Base-by-base conservation (phyloP, 2,329 filamentous ascomycete genomes). In the Colletotrichum coccodes region DNA sequence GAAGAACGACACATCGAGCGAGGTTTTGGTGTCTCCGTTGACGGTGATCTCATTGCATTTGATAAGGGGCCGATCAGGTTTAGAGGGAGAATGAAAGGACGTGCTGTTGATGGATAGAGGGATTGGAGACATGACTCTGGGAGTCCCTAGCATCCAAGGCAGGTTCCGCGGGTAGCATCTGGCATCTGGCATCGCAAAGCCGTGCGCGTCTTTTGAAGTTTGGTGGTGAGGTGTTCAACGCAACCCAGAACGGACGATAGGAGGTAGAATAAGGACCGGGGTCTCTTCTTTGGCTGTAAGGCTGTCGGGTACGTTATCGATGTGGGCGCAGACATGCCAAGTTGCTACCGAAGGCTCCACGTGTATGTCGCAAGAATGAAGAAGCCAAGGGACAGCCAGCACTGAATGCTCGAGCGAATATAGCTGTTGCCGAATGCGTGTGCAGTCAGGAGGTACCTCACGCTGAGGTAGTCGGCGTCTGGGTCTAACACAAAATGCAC, bases 261-360 rank as follows among this genome's bases (percentile, higher is more conserved):
- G 16, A 38, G 6, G 44, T 26, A 32, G 18, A 21, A 49, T 38
- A 50, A 60, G 28, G 47, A 32, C 47, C 53, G 16, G 60, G 65
- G 12, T 50, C 36, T 57, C 42, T 30, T 64, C 12, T 30, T 26
- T 64, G 32, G 18, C 26, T 30, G 38, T 54, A 64, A 50, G 50
- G 64, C 64, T 58, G 60, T 34, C 42, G 40, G 40, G 57, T 49
- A 61, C 58, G 26, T 42, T 44, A 47, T 38, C 32, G 50, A 64
- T 38, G 32, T 21, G 42, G 23, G 32, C 57, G 6, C 16, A 12
- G 32, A 14, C 4, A 2, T 49, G 16, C 21, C 42, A 32, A 32
- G 52, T 23, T 34, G 30, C 30, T 26, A 34, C 26, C n/a, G 14
- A 11, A 36, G 5, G 30, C 14, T 47, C 26, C 4, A 47, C 5